phyloP scores from a whole-genome alignment of 139 green algal species.

The Pleodorina starrii region DNA sequence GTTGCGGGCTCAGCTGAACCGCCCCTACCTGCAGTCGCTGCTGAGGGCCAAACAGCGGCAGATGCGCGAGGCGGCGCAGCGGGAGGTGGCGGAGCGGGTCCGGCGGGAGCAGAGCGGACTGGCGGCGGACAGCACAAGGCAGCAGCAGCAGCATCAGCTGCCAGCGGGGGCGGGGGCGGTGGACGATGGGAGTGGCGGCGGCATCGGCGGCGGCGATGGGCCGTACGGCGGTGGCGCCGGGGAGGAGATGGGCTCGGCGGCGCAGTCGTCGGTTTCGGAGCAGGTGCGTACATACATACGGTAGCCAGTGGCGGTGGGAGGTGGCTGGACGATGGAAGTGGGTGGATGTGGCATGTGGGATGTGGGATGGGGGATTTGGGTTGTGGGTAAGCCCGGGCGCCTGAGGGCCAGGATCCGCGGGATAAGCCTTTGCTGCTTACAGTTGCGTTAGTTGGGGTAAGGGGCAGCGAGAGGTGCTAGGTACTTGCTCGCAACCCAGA shows the following conservation, averaged over 20 bases:
- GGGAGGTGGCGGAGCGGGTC: neutral
- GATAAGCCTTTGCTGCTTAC: too few species aligned
- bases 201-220: neutral
- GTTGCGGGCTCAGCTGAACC: neutral
- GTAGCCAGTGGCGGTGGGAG: too few species aligned
- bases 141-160: neutral
- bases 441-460: too few species aligned
- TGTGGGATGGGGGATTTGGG: too few species aligned
- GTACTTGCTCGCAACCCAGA: too few species aligned
- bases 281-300: neutral
- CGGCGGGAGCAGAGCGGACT: neutral
- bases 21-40: constrained; percentile 19
- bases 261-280: neutral
- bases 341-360: too few species aligned
- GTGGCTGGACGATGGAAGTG: too few species aligned
- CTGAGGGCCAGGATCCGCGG: too few species aligned
- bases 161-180: neutral
- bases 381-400: too few species aligned
- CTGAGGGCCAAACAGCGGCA: constrained; percentile 17
- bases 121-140: too few species aligned
- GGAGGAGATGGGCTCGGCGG: neutral
- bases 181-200: neutral
- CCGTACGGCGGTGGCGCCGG: neutral
- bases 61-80: neutral
- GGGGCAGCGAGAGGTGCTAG: too few species aligned